phyloP scores from a whole-genome alignment of 192 early-diverging fungal genomes.

The Coemansia sp. region DNA sequence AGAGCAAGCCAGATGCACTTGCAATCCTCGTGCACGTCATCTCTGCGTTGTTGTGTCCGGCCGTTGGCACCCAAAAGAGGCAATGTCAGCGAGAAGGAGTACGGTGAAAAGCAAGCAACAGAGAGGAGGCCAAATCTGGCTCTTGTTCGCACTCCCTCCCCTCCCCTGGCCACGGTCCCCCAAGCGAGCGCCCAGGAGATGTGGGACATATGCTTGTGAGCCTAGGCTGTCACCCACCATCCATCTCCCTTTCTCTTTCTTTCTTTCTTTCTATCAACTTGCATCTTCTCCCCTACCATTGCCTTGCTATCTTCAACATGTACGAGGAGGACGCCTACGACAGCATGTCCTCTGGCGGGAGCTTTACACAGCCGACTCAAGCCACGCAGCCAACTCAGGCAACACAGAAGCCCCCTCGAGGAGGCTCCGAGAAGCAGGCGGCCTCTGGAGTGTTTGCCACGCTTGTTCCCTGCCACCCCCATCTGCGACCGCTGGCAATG shows the following conservation, averaged over 20 bases:
- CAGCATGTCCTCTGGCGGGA: background rate
- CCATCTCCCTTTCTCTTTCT: too few species aligned
- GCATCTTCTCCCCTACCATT: background rate
- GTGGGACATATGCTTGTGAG: too few species aligned
- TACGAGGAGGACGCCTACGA: background rate
- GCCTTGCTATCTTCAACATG: constrained; percentile 4
- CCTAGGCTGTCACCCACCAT: too few species aligned
- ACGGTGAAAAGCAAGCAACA: too few species aligned
- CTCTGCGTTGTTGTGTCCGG: background rate
- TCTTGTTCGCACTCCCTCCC: too few species aligned
- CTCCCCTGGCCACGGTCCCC: too few species aligned
- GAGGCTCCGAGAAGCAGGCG: background rate
- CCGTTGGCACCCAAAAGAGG: background rate
- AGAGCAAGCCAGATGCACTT: background rate
- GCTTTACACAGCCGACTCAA: constrained; percentile 46
- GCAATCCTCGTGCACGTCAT: constrained; percentile 1
- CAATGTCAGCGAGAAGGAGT: background rate
- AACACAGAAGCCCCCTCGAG: constrained; percentile 40
- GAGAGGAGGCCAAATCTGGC: too few species aligned
- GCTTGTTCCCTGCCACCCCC: constrained; percentile 44
- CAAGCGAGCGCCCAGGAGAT: too few species aligned
- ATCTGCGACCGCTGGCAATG: constrained; percentile 32
- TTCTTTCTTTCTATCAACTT: background rate
- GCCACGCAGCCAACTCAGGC: constrained; percentile 43
- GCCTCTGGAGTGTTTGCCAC: constrained; percentile 26